Base-by-base conservation (phyloP, 371 early-diverging fungal species). In the Mucor indicus region DNA sequence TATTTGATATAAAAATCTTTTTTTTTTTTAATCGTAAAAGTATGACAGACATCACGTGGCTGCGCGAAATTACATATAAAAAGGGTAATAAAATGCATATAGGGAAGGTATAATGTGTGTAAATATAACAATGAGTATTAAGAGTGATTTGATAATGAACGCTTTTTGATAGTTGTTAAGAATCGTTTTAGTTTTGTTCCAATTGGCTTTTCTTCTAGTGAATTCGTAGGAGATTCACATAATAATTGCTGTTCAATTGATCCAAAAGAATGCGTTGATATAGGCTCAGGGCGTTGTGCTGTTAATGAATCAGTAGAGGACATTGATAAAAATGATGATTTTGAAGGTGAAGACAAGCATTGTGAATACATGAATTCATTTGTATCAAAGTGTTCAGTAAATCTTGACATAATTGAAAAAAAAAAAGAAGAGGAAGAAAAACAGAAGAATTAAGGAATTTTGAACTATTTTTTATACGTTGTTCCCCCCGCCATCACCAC, bases 311-410 rank as follows among this genome's bases (percentile, higher is more conserved):
- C 52, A 20, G 44, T 35, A 0, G 53, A 57, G 23, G 57, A 54
- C 25, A 36, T 36, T 22, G 51, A 57, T 17, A 40, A 35, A 29
- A 57, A 46, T 1, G 57, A 57, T 13, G 40, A 23, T 37, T 57
- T 57, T 23, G 57, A 57, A 29, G 57, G 51, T 32, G 58, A 57
- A 16, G 33, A 16, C 23, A 51, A 12, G 23, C 35, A 16, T 35
- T 47, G 43, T 7, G 42, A 16, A 27, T 57, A 40, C 4, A 48
- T 44, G 27, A 44, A 37, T 31, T 50, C 51, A 38, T 41, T 38
- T 38, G 29, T 11, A 44, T 59, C 50, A 40, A 59, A 59, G 32
- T 59, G 60, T 40, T 59, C 60, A 25, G 54, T 59, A 24, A 59
- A 59, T 36, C 60, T 43, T 44, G 59, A 49, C 60, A 59, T 59